Evolutionary conservation across 192 early-diverging fungal genomes (phyloP).

Genomic region (Diversispora epigaea): DNA sequence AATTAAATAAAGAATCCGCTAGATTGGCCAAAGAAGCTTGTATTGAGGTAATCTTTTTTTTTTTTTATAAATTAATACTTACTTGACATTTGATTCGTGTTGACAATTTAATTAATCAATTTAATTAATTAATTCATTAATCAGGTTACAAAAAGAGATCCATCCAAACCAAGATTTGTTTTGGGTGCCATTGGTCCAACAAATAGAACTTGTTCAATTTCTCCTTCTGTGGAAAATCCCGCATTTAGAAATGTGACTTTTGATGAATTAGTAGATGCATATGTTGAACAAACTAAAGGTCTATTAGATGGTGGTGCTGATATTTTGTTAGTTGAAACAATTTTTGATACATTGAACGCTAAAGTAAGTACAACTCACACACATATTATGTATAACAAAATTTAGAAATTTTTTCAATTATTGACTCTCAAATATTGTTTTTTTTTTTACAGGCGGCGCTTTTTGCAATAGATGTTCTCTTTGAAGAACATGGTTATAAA

Average conservation of each 20-base stretch:
- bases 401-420: not conserved
- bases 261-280: slow-evolving; percentile 90
- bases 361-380: slow-evolving; percentile 42
- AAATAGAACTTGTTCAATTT: slow-evolving; percentile 94
- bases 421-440: slow-evolving; percentile 7
- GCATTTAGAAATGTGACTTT: slow-evolving; percentile 93
- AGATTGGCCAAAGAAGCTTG: slow-evolving; percentile 84
- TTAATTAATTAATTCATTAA: not conserved
- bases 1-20: slow-evolving; percentile 89
- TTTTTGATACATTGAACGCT: slow-evolving; percentile 97
- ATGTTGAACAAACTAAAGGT: slow-evolving; percentile 85
- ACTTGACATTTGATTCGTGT: too few relatives aligned
- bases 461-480: slow-evolving; percentile 85
- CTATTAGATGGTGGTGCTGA: slow-evolving; percentile 93
- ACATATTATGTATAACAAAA: not conserved
- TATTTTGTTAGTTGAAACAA: slow-evolving; percentile 91
- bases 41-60: slow-evolving; percentile 53
- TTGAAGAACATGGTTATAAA: slow-evolving; percentile 74
- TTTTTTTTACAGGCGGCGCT: slow-evolving; percentile 68
- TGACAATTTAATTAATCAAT: not conserved
- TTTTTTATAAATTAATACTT: not conserved
- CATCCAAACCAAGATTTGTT: slow-evolving; percentile 87
- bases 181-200: slow-evolving; percentile 88
- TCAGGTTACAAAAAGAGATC: slow-evolving; percentile 68
- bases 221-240: slow-evolving; percentile 95